Base-by-base conservation (phyloP, 257 asterid species). In the Solanum arcanum region DNA sequence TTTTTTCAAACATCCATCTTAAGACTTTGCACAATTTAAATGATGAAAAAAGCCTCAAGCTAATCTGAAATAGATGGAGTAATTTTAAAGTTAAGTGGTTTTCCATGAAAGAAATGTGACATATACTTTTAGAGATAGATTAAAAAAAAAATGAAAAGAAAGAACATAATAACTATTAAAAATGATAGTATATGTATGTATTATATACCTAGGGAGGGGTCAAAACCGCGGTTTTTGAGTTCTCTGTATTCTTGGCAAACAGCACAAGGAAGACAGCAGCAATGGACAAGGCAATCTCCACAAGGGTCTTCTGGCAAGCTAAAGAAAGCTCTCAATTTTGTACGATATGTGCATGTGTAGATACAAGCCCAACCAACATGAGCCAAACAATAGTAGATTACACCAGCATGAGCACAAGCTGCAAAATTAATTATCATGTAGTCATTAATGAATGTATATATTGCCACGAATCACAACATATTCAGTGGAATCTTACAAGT, bases 331-430 rank as follows among this genome's bases (percentile, higher is more conserved):
- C 91, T 87, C 2, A 89, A 69, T 76, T 88, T 90, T 5, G 89
- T 90, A 27, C 88, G 88, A 27, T 88, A 90, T 1, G 91, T 90
- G 89, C 90, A 88, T 76, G 90, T 23, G 84, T 87, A 89, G 39
- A 73, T 66, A 5, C 88, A 72, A 41, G 88, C 90, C 83, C 85
- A 89, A 20, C 90, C 90, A 3, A 85, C 62, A 47, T 46, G 74
- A 12, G 83, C 52, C 13, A 89, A 56, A 6, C 84, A 80, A 68
- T 69, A 87, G 87, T 87, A 89, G 81, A 87, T 74, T 47, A 29
- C 5, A 85, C 90, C 90, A 66, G 86, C 89, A 18, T 89, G 89
- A 37, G 80, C 86, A 84, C 91, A 90, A 39, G 87, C 91, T 86
- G 78, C 87, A 88, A 20, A 52, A 56, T 56, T 20, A 52, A 56